Evolutionary conservation across 2,329 filamentous ascomycete genomes (phyloP), one percentile per base, ranked within the genome.

Genomic region (Amauroascus niger): DNA sequence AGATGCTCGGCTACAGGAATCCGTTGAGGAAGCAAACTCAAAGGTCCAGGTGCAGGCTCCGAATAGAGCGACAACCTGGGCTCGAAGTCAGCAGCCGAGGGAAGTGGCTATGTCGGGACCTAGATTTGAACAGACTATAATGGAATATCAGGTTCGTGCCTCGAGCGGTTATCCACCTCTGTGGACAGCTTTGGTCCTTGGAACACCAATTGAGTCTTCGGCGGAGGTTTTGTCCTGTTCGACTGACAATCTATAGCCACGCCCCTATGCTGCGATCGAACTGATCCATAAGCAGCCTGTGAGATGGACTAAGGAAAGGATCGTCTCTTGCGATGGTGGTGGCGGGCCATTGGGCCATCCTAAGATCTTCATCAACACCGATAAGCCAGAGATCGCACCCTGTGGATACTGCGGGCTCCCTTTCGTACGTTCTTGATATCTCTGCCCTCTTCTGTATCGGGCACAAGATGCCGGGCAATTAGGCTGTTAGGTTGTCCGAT

Each of bases 231-330:
- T 37, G 14, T 28, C 16, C 13, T n/a, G 7, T n/a, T 39, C 8
- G n/a, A 22, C 46, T 49, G 16, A 49, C 20, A 18, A 13, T 16
- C 28, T 14, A 16, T 67, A 97, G 93, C 93, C 93, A 59, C 86
- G 85, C 75, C 86, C 93, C 28, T 79, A 83, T 66, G 85, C 93
- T 30, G 93, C 93, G 58, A 98, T 98, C 66, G 88, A 94, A 62
- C 81, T 98, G 69, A 90, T 97, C 66, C 93, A 98, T 79, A 84
- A 90, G 76, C 86, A 96, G 72, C 91, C 90, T 18, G 93, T 98
- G 33, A 80, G 82, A 70, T 98, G 93, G 91, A 87, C 84, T 56
- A 84, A 95, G 68, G 80, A 87, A 59, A 81, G 83, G 57, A 72
- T 87, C 47, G 91, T 94, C 49, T 83, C 83, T 43, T 98, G 93